These are phyloP conservation scores for Berberis vulgaris DNA, from an alignment of 164 flowering plant species.

Conservation along the genomic window DNA sequence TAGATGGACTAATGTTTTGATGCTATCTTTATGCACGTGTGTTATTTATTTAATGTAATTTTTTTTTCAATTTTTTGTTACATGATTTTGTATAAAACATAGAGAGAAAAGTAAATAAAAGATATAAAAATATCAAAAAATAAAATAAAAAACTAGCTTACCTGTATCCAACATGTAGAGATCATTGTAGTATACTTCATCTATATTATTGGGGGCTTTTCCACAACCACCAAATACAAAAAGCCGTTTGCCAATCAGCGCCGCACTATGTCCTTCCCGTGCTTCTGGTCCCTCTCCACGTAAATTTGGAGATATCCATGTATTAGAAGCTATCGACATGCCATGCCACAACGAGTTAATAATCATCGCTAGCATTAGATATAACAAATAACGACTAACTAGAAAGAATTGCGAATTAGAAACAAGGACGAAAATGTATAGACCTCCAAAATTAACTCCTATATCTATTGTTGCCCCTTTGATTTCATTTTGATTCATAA, in stretches of 20 bases:
- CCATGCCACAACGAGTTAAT: conserved; percentile 7
- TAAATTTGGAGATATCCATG: conserved; percentile 72
- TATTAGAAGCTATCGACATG: conserved; percentile 49
- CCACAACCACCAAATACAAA: conserved; percentile 97
- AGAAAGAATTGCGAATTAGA: background rate
- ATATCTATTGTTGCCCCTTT: too few relatives aligned
- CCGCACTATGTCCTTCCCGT: conserved; percentile 93
- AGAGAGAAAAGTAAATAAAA: too few relatives aligned
- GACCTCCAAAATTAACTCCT: too few relatives aligned
- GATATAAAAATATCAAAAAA: too few relatives aligned
- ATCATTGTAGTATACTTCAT: conserved; percentile 78
- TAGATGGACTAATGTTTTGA: too few relatives aligned
- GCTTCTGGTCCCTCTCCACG: conserved; percentile 87
- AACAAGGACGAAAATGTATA: background rate
- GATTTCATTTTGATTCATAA: too few relatives aligned
- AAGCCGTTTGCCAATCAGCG: conserved; percentile 68
- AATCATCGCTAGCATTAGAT: background rate
- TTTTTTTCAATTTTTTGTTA: too few relatives aligned
- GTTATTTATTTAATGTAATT: too few relatives aligned
- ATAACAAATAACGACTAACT: background rate
- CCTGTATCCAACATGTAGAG: conserved; percentile 84
- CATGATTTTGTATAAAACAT: too few relatives aligned
- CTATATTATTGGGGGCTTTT: conserved; percentile 42
- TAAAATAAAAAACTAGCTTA: conserved; percentile 12
- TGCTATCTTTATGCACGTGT: too few relatives aligned